These are phyloP conservation scores for Cystobasidium slooffiae DNA, from an alignment of 1,284 basidiomycete genomes.

Conservation along the genomic window DNA sequence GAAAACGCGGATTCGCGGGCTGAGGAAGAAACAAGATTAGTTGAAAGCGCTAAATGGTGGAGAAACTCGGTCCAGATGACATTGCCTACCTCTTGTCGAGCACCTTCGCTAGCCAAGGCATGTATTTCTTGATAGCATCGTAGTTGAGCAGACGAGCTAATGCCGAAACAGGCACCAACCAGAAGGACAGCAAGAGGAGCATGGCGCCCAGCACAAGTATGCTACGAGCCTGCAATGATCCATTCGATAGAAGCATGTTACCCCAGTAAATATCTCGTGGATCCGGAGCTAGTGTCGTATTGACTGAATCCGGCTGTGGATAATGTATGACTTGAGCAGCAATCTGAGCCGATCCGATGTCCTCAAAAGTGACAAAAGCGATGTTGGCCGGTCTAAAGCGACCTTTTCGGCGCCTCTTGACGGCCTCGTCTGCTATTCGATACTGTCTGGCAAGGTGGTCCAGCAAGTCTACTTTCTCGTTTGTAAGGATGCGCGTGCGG, in stretches of 20 bases:
- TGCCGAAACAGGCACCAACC: conserved; percentile 82
- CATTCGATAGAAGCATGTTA: conserved; percentile 72
- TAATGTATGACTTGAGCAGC: conserved; percentile 67
- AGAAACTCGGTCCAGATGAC: neutral
- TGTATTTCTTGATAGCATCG: conserved; percentile 83
- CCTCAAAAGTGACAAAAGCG: conserved; percentile 96
- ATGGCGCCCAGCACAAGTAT: conserved; percentile 72
- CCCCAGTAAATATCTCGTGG: conserved; percentile 95
- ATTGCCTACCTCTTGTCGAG: conserved; percentile 67
- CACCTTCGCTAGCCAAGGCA: conserved; percentile 76
- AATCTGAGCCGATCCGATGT: conserved; percentile 69
- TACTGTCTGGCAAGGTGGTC: conserved; percentile 80
- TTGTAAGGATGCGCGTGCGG: conserved; percentile 66
- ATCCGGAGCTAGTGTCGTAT: conserved; percentile 67
- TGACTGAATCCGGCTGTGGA: conserved; percentile 51
- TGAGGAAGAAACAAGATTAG: conserved; percentile 2
- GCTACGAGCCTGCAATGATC: conserved; percentile 67
- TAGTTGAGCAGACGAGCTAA: conserved; percentile 85
- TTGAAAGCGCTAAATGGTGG: neutral
- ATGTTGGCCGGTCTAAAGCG: conserved; percentile 78
- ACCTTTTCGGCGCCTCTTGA: conserved; percentile 66
- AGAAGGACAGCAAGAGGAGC: conserved; percentile 74
- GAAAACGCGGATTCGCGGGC: conserved; percentile 77
- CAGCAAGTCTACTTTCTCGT: conserved; percentile 76
- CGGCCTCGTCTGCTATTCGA: conserved; percentile 75